Percentiles rank a stretch among this genome's conserved stretches.
phyloP scores from a whole-genome alignment of 169 alveolate genomes.

The Perkinsus marinus region DNA sequence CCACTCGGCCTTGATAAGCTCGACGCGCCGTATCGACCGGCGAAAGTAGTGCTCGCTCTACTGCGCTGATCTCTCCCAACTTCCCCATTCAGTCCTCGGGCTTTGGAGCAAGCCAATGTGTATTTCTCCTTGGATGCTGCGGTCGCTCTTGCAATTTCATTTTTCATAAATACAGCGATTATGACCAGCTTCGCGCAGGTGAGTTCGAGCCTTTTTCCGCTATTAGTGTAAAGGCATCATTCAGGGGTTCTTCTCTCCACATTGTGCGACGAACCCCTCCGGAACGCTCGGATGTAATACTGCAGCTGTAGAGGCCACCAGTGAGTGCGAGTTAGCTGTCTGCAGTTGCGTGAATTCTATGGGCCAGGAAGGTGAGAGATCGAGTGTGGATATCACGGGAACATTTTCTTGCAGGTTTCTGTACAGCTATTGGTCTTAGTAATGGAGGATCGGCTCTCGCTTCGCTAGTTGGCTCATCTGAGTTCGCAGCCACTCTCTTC shows the following conservation, averaged over 20 bases:
- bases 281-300: background rate
- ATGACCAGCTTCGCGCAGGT: background rate
- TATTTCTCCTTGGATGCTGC: background rate
- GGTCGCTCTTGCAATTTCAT: background rate
- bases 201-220: background rate
- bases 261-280: background rate
- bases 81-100: background rate
- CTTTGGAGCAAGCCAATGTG: background rate
- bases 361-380: background rate
- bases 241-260: background rate
- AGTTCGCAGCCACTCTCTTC: background rate
- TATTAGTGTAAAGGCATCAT: too few species aligned
- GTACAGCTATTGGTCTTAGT: background rate
- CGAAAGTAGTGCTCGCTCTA: background rate
- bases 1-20: background rate
- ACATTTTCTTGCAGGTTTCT: background rate
- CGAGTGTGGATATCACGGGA: too few species aligned
- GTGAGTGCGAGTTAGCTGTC: background rate
- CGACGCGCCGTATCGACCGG: background rate
- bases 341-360: background rate
- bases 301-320: background rate
- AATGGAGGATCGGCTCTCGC: background rate
- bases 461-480: background rate
- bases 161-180: background rate
- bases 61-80: background rate